Percentiles rank a stretch among this genome's conserved stretches.
Evolutionary conservation across 1,139 yeast genomes (phyloP).

Genomic region (Taphrina flavorubra): DNA sequence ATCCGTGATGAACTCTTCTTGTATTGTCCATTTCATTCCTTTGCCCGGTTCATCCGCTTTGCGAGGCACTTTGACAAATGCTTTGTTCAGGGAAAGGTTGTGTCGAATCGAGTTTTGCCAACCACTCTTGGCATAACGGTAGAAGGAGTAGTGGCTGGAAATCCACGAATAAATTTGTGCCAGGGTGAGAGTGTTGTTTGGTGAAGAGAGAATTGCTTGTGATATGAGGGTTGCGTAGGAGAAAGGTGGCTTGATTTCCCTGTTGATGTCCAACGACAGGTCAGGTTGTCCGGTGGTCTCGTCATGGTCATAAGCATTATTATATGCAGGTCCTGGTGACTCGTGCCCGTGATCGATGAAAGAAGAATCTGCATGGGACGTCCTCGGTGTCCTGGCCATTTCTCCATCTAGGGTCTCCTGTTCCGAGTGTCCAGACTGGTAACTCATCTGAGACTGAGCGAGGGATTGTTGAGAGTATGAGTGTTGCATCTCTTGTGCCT

Average conservation of each 20-base stretch:
- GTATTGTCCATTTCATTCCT: slow-evolving; percentile 99
- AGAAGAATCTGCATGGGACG: neutral
- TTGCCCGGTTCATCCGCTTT: slow-evolving; percentile 96
- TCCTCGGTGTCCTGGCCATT: slow-evolving; percentile 7
- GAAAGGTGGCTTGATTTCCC: slow-evolving; percentile 94
- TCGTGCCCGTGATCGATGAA: slow-evolving; percentile 4
- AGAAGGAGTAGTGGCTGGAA: slow-evolving; percentile 82
- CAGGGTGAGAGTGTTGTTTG: slow-evolving; percentile 84
- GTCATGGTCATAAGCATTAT: slow-evolving; percentile 19
- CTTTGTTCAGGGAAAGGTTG: slow-evolving; percentile 78
- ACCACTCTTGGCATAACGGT: slow-evolving; percentile 91
- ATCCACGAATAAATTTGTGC: slow-evolving; percentile 94
- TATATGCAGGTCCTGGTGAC: slow-evolving; percentile 20
- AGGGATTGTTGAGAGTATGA: slow-evolving; percentile 31
- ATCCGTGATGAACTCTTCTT: slow-evolving; percentile 81
- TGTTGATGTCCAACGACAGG: slow-evolving; percentile 60
- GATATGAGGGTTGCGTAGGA: slow-evolving; percentile 98
- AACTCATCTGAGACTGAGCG: slow-evolving; percentile 29
- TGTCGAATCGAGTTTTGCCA: slow-evolving; percentile 91
- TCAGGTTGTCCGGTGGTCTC: slow-evolving; percentile 32
- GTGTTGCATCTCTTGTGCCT: slow-evolving; percentile 26
- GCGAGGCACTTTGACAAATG: slow-evolving; percentile 93
- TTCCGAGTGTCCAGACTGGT: slow-evolving; percentile 24
- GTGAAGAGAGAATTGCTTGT: slow-evolving; percentile 88
- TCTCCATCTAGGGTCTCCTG: slow-evolving; percentile 22